Conservation (phyloP, 352 stramenopile species). For the Phytophthora foliorum region DNA sequence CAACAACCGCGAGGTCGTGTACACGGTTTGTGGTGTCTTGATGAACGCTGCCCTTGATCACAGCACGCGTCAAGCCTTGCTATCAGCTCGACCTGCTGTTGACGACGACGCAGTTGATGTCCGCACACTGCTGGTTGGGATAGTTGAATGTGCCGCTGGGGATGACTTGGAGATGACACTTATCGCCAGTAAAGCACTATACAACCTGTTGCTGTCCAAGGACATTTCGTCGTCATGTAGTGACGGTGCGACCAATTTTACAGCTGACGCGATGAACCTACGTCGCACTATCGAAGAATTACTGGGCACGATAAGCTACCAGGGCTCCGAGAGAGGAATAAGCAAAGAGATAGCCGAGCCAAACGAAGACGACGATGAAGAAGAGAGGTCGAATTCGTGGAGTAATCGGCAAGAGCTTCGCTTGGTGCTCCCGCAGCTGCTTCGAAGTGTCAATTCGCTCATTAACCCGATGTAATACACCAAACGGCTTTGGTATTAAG, state of each 20-base stretch:
- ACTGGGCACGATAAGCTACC: conserved; percentile 28
- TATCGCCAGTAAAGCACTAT: conserved; percentile 86
- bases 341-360: background rate
- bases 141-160: conserved; percentile 64
- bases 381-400: conserved; percentile 11
- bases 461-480: conserved; percentile 33
- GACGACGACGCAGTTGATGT: conserved; percentile 45
- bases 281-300: conserved; percentile 43
- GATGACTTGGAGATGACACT: conserved; percentile 80
- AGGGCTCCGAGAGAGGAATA: background rate
- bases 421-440: conserved; percentile 58
- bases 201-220: conserved; percentile 76
- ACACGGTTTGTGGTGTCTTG: conserved; percentile 80
- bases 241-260: background rate
- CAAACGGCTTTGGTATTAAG: too few species aligned
- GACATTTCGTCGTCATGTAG: background rate
- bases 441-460: conserved; percentile 36
- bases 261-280: conserved; percentile 23
- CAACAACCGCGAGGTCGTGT: conserved; percentile 82
- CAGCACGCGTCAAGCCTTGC: conserved; percentile 42
- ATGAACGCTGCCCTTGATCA: conserved; percentile 86
- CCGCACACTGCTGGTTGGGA: conserved; percentile 48
- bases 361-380: conserved; percentile 18
- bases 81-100: conserved; percentile 37
- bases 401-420: conserved; percentile 45